Conservation (phyloP, 1,139 yeast genomes). For the Spencermartinsiella ligniputridi region DNA sequence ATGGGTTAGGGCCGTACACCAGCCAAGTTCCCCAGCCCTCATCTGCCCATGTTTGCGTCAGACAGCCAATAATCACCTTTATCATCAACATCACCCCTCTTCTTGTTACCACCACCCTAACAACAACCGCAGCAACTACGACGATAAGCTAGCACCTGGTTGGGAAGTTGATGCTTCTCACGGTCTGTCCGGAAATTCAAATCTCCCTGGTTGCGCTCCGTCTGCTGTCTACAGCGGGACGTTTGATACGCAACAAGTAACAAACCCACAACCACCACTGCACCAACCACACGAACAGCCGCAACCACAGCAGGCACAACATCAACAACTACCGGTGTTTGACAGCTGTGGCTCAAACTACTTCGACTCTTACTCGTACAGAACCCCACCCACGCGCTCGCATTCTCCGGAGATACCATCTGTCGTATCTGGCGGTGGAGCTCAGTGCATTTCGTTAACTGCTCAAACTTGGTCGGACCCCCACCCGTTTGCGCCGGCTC, state of each 20-base stretch:
- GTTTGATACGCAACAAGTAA: neutral
- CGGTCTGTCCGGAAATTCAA: too few species aligned
- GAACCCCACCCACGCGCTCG: too few species aligned
- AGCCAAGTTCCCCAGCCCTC: neutral
- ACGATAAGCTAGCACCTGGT: too few species aligned
- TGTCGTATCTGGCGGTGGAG: too few species aligned
- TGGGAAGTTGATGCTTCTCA: too few species aligned
- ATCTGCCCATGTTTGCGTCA: neutral
- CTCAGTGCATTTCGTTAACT: too few species aligned
- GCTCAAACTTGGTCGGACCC: too few species aligned
- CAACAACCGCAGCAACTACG: neutral
- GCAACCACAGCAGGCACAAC: neutral
- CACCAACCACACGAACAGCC: neutral
- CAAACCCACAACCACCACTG: neutral
- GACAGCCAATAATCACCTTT: conserved; percentile 1
- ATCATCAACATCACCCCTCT: conserved; percentile 2
- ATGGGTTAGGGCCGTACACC: neutral
- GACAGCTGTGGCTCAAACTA: neutral
- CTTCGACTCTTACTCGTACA: neutral
- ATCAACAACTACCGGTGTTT: neutral
- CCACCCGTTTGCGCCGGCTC: neutral
- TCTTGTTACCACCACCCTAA: neutral
- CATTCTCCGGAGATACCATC: too few species aligned
- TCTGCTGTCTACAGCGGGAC: too few species aligned
- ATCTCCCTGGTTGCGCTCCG: too few species aligned